A percentile compares a stretch with the other conserved stretches of the same genome.
Conservation (phyloP, 2,329 filamentous ascomycete genomes). For the Ploettnerulaceae sp. region DNA sequence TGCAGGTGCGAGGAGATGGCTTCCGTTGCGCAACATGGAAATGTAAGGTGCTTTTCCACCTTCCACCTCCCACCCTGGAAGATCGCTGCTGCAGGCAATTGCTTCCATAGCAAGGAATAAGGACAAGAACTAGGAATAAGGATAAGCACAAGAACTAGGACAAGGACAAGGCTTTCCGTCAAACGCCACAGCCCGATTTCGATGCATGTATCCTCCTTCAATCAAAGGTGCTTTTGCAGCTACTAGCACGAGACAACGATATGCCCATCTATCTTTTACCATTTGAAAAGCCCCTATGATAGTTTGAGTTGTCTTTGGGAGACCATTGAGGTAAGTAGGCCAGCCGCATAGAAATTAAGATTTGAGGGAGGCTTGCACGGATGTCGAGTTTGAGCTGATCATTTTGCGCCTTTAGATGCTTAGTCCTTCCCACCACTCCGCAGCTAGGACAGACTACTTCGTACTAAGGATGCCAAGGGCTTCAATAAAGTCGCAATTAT, state of each 20-base stretch:
- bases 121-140: slow-evolving; percentile 18
- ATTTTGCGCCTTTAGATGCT: slow-evolving; percentile 11
- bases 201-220: slow-evolving; percentile 15
- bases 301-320: slow-evolving; percentile 2
- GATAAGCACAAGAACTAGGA: slow-evolving; percentile 21
- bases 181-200: slow-evolving; percentile 4
- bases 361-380: slow-evolving; percentile 11
- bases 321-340: slow-evolving; percentile 7
- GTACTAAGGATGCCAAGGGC: not conserved
- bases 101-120: slow-evolving; percentile 15
- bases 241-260: slow-evolving; percentile 7
- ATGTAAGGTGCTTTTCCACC: slow-evolving; percentile 2
- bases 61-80: slow-evolving; percentile 1
- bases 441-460: not conserved
- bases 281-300: slow-evolving; percentile 14
- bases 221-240: slow-evolving; percentile 19
- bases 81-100: slow-evolving; percentile 20
- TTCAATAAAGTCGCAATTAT: slow-evolving; percentile 2
- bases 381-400: slow-evolving; percentile 10
- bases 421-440: not conserved
- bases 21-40: slow-evolving; percentile 4
- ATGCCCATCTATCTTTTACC: slow-evolving; percentile 14
- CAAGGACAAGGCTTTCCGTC: slow-evolving; percentile 14
- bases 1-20: no score
- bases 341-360: slow-evolving; percentile 6